Percentiles rank a stretch among this genome's conserved stretches.
Evolutionary conservation across 192 early-diverging fungal genomes (phyloP).

Genomic region (Backusella australiensis): DNA sequence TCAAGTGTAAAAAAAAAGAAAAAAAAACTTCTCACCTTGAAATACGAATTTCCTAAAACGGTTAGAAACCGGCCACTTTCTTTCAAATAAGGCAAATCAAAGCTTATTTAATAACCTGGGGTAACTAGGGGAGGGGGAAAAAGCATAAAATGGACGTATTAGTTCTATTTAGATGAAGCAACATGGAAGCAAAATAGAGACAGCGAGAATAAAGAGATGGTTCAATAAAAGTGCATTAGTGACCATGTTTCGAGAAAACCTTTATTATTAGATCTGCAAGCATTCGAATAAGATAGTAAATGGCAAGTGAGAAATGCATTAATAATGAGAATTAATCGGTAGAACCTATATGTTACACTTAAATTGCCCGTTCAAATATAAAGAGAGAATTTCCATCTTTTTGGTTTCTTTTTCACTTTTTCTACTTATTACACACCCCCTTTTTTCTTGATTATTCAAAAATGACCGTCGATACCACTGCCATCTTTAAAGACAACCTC

Average conservation of each 20-base stretch:
- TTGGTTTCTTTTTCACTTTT: not conserved
- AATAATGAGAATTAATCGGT: not conserved
- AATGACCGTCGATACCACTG: slow-evolving; percentile 20
- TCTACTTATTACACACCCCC: not conserved
- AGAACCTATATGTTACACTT: not conserved
- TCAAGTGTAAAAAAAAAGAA: not conserved
- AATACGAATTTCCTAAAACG: not conserved
- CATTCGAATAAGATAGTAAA: too few relatives aligned
- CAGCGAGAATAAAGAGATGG: too few relatives aligned
- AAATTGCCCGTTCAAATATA: not conserved
- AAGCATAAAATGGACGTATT: too few relatives aligned
- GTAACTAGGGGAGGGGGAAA: not conserved
- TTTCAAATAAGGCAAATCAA: not conserved
- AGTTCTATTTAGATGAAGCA: too few relatives aligned
- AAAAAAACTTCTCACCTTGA: not conserved
- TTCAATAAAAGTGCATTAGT: too few relatives aligned
- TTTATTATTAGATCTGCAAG: too few relatives aligned
- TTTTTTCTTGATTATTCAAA: slow-evolving; percentile 1
- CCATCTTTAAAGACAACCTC: slow-evolving; percentile 30
- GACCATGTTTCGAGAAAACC: too few relatives aligned
- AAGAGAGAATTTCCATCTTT: not conserved
- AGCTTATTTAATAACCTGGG: not conserved
- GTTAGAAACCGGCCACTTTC: not conserved
- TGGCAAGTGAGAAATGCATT: not conserved
- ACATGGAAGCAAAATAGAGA: too few relatives aligned